These are phyloP conservation scores for Thymus quinquecostatus DNA, from an alignment of 257 asterid genomes.

Conservation along the genomic window DNA sequence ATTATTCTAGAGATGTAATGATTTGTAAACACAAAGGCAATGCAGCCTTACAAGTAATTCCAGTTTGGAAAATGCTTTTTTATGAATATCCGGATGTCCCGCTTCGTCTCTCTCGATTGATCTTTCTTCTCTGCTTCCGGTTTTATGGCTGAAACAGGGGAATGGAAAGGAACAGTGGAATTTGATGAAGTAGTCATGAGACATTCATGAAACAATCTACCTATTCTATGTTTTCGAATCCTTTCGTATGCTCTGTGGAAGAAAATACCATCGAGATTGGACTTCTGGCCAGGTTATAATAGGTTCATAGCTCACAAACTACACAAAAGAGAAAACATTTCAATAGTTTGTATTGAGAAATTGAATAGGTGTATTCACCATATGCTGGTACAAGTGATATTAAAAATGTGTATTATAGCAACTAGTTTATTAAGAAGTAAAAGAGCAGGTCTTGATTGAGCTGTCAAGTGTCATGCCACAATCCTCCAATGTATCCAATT, in stretches of 20 bases:
- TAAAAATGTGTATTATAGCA: background rate
- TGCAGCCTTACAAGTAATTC: constrained; percentile 62
- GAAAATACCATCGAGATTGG: background rate
- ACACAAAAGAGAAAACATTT: background rate
- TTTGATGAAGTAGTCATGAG: no score
- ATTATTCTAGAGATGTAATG: constrained; percentile 13
- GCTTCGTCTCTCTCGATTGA: constrained; percentile 35
- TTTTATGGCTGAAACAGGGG: background rate
- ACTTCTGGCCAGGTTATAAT: background rate
- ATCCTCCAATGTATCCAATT: constrained; percentile 43
- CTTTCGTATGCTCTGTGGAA: no score
- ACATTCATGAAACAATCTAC: no score
- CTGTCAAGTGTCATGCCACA: constrained; percentile 45
- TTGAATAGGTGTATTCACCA: background rate
- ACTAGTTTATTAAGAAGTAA: background rate
- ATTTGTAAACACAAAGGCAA: constrained; percentile 46
- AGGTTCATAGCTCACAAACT: no score
- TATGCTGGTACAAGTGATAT: constrained; percentile 13
- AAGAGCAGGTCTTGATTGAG: background rate
- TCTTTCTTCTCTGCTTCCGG: constrained; percentile 33
- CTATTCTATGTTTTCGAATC: no score
- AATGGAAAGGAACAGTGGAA: no score
- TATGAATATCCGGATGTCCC: constrained; percentile 52
- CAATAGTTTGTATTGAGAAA: constrained; percentile 24
- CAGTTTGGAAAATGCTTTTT: constrained; percentile 76